These are phyloP conservation scores for Stagonosporopsis cucurbitacearum DNA, from an alignment of 2,329 filamentous ascomycete species.

Conservation along the genomic window DNA sequence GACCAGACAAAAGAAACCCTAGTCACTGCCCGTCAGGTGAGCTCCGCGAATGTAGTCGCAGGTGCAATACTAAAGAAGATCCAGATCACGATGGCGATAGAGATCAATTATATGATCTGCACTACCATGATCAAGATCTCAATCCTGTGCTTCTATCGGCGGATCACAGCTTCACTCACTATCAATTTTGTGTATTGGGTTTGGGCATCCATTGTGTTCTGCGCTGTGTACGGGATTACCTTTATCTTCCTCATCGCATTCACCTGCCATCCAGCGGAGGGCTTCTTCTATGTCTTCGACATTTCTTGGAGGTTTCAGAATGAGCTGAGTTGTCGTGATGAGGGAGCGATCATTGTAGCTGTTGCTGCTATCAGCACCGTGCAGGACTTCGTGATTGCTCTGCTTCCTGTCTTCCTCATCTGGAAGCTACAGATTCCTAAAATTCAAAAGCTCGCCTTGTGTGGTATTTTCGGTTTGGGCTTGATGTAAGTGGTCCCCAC, in stretches of 20 bases:
- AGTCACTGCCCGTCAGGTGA: constrained; percentile 35
- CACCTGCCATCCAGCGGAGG: constrained; percentile 49
- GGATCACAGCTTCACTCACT: constrained; percentile 49
- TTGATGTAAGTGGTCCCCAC: constrained; percentile 45
- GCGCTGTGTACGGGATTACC: constrained; percentile 47
- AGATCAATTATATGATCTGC: constrained; percentile 39
- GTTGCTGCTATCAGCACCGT: constrained; percentile 49
- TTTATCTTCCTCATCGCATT: constrained; percentile 48
- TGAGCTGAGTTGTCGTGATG: constrained; percentile 47
- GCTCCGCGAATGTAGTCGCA: background rate
- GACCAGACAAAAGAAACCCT: constrained; percentile 37
- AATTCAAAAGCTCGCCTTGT: constrained; percentile 53
- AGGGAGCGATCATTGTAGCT: constrained; percentile 47
- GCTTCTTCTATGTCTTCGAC: constrained; percentile 52
- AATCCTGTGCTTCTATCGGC: constrained; percentile 52
- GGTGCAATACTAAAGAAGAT: constrained; percentile 7
- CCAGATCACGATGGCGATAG: constrained; percentile 41
- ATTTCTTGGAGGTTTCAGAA: constrained; percentile 39
- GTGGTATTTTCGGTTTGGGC: constrained; percentile 54
- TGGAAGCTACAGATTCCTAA: constrained; percentile 53
- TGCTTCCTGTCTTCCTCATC: constrained; percentile 54
- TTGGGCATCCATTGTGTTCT: constrained; percentile 48
- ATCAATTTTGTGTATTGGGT: constrained; percentile 48
- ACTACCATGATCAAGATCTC: constrained; percentile 44
- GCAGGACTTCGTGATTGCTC: constrained; percentile 51